These are phyloP conservation scores for Hypoxylon intermedium DNA, from an alignment of 495 filamentous ascomycete genomes.

Conservation along the genomic window DNA sequence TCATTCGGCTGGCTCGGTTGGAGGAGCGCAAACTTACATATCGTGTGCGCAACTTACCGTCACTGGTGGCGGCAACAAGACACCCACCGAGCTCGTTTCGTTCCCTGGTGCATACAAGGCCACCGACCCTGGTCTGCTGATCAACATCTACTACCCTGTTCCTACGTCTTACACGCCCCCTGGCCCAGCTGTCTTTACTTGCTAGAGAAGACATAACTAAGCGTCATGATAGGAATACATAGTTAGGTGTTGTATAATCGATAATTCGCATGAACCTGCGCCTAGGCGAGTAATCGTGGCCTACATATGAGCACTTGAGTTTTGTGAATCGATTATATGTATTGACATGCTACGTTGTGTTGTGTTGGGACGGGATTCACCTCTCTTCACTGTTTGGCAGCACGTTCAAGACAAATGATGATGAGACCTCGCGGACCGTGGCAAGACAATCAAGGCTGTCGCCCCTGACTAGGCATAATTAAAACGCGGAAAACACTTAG, in stretches of 20 bases:
- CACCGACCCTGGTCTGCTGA: slow-evolving; percentile 45
- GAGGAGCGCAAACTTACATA: slow-evolving; percentile 60
- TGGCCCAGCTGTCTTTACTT: slow-evolving; percentile 56
- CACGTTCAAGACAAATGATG: too few species aligned
- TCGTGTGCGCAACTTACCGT: slow-evolving; percentile 48
- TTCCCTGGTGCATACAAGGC: slow-evolving; percentile 47
- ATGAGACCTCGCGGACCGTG: too few species aligned
- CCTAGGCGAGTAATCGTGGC: too few species aligned
- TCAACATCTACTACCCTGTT: slow-evolving; percentile 51
- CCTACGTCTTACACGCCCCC: slow-evolving; percentile 49
- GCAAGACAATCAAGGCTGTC: too few species aligned
- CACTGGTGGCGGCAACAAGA: slow-evolving; percentile 42
- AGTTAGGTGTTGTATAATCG: not conserved
- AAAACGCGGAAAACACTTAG: too few species aligned
- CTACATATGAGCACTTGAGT: too few species aligned
- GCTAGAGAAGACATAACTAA: slow-evolving; percentile 21
- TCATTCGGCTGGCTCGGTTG: slow-evolving; percentile 50
- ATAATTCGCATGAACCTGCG: not conserved
- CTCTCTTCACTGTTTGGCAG: too few species aligned
- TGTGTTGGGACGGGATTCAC: too few species aligned
- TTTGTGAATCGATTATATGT: too few species aligned
- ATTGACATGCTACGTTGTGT: too few species aligned
- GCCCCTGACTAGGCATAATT: too few species aligned
- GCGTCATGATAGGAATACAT: too few species aligned
- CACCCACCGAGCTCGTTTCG: slow-evolving; percentile 41